Evolutionary conservation across 2,329 filamentous ascomycete genomes (phyloP).

Genomic region (Pseudophaeomoniella oleicola): DNA sequence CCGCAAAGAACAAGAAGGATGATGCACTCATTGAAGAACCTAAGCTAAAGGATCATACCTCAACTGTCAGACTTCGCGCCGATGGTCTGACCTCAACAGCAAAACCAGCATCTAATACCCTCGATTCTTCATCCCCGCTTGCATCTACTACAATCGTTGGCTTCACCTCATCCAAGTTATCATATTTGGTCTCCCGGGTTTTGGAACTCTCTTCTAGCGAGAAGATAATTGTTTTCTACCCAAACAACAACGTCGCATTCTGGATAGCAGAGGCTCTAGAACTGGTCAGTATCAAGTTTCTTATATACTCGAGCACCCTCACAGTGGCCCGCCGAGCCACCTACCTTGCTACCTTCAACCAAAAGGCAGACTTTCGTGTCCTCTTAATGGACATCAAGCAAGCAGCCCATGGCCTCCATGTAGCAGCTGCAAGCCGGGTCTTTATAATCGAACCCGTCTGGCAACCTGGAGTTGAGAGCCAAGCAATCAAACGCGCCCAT

Average conservation of each 20-base stretch:
- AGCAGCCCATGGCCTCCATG: slow-evolving; percentile 76
- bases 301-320: slow-evolving; percentile 41
- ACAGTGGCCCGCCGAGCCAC: slow-evolving; percentile 50
- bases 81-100: not conserved
- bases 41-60: slow-evolving; percentile 8
- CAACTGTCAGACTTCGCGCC: not conserved
- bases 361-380: slow-evolving; percentile 54
- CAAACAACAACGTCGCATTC: slow-evolving; percentile 71
- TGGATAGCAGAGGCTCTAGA: slow-evolving; percentile 77
- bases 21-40: slow-evolving; percentile 6
- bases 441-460: slow-evolving; percentile 85
- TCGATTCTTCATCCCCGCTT: slow-evolving; percentile 35
- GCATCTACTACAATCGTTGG: slow-evolving; percentile 51
- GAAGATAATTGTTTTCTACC: slow-evolving; percentile 88
- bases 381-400: slow-evolving; percentile 84
- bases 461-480: slow-evolving; percentile 69
- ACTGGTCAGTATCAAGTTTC: slow-evolving; percentile 46
- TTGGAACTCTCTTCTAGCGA: slow-evolving; percentile 52
- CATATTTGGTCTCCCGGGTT: slow-evolving; percentile 66
- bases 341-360: slow-evolving; percentile 68
- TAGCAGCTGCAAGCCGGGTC: slow-evolving; percentile 67
- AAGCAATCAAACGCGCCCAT: slow-evolving; percentile 81
- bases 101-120: not conserved
- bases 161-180: slow-evolving; percentile 74
- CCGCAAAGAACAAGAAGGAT: slow-evolving; percentile 4